phyloP scores from a whole-genome alignment of 208 protist genomes.

The Strigomonas galati region DNA sequence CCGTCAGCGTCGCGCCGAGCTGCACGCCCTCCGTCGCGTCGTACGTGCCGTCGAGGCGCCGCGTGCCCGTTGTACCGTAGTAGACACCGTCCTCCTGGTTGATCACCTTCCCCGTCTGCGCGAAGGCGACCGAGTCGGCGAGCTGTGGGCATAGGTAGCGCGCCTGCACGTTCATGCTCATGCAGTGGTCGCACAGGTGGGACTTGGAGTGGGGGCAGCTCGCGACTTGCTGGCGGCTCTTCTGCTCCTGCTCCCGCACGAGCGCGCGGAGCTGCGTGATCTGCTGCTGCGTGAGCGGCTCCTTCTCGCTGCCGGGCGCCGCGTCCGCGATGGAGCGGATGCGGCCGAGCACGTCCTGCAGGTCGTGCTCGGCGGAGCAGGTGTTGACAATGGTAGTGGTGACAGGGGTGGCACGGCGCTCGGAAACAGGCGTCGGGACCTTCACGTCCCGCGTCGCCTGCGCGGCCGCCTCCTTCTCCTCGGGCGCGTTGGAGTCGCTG shows the following conservation, averaged over 20 bases:
- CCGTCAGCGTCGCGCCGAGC: slow-evolving; percentile 23
- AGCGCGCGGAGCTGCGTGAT: slow-evolving; percentile 54
- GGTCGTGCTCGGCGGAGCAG: slow-evolving; percentile 67
- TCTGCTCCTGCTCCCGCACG: slow-evolving; percentile 67
- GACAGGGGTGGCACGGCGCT: slow-evolving; percentile 3
- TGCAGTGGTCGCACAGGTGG: slow-evolving; percentile 69
- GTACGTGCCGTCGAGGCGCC: slow-evolving; percentile 42
- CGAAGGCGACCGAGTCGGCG: slow-evolving; percentile 44
- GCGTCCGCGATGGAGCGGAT: slow-evolving; percentile 59
- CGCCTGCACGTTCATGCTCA: slow-evolving; percentile 66
- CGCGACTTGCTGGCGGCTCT: slow-evolving; percentile 48
- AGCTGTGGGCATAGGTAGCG: slow-evolving; percentile 40
- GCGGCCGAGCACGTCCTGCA: slow-evolving; percentile 40
- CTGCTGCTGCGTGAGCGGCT: slow-evolving; percentile 42
- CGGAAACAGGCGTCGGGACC: slow-evolving; percentile 13
- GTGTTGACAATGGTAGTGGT: slow-evolving; percentile 24
- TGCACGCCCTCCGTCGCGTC: slow-evolving; percentile 18
- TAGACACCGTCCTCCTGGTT: slow-evolving; percentile 53
- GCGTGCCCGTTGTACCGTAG: slow-evolving; percentile 32
- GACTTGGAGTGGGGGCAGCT: slow-evolving; percentile 45
- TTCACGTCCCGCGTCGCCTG: slow-evolving; percentile 25
- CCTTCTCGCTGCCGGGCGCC: slow-evolving; percentile 1
- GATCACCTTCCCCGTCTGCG: slow-evolving; percentile 49
- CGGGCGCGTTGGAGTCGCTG: slow-evolving; percentile 16
- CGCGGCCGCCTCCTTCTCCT: slow-evolving; percentile 14